A percentile compares a stretch with the other conserved stretches of the same genome.
phyloP scores from a whole-genome alignment of 805 yeast species.

The Candida adriatica region DNA sequence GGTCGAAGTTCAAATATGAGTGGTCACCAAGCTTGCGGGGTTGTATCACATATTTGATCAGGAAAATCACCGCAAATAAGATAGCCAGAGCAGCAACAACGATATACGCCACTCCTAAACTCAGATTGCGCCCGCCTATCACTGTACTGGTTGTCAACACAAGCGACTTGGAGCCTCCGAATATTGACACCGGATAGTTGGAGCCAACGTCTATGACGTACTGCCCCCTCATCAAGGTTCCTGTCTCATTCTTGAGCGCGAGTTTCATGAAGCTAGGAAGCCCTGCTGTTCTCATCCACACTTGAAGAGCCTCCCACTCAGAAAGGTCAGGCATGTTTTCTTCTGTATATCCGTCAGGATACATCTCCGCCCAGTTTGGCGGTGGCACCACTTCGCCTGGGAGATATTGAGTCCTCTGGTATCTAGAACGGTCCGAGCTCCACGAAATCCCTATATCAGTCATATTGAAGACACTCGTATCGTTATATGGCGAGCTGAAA shows the following conservation, averaged over 20 bases:
- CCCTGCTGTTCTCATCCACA: constrained; percentile 98
- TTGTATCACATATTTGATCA: constrained; percentile 72
- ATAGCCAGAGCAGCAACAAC: constrained; percentile 76
- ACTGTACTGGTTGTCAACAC: constrained; percentile 76
- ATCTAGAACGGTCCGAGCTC: constrained; percentile 68
- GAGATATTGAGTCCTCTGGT: constrained; percentile 64
- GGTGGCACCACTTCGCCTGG: constrained; percentile 82
- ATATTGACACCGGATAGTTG: constrained; percentile 75
- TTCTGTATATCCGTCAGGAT: constrained; percentile 84
- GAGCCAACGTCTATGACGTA: constrained; percentile 62
- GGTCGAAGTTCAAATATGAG: constrained; percentile 44
- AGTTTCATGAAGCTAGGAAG: constrained; percentile 78
- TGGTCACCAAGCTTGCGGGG: constrained; percentile 88
- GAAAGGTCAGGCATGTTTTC: constrained; percentile 73
- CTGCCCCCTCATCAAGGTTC: constrained; percentile 52
- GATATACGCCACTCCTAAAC: constrained; percentile 78
- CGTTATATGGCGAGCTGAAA: constrained; percentile 42
- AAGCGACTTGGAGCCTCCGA: constrained; percentile 84
- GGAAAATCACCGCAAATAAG: constrained; percentile 65
- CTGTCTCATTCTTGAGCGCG: constrained; percentile 64
- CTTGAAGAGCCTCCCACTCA: constrained; percentile 78
- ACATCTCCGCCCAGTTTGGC: constrained; percentile 77
- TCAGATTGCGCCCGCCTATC: constrained; percentile 82
- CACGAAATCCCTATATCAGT: constrained; percentile 67
- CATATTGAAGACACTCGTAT: constrained; percentile 11